Conservation (phyloP, 352 stramenopile genomes). For the Phytophthora pluvialis region DNA sequence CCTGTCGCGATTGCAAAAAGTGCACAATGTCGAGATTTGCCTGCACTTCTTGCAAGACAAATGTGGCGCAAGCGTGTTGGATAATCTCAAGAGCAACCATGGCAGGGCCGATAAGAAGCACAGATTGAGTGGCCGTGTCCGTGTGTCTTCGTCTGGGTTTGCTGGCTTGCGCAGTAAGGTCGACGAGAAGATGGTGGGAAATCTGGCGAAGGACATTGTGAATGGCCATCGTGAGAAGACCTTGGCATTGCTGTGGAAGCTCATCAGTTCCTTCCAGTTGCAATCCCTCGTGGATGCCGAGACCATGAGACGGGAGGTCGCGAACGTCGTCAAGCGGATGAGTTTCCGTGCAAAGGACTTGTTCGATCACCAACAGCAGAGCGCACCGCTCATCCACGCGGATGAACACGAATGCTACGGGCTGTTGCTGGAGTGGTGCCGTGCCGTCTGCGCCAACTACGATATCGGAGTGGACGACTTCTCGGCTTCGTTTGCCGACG, state of each 20-base stretch:
- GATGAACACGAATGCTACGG: conserved; percentile 64
- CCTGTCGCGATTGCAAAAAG: conserved; percentile 94
- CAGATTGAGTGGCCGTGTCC: conserved; percentile 31
- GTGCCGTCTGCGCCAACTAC: conserved; percentile 93
- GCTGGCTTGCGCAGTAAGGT: conserved; percentile 54
- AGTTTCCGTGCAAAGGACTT: conserved; percentile 72
- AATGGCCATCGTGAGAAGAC: conserved; percentile 95
- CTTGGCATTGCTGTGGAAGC: conserved; percentile 94
- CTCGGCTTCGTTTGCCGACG: conserved; percentile 94
- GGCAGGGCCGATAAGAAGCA: conserved; percentile 17
- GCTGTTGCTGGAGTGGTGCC: conserved; percentile 92
- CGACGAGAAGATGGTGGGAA: conserved; percentile 64
- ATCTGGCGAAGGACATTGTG: conserved; percentile 94
- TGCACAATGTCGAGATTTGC: conserved; percentile 96
- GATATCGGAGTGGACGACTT: conserved; percentile 89
- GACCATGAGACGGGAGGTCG: conserved; percentile 82
- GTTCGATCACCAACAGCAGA: conserved; percentile 52
- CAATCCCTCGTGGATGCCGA: conserved; percentile 82
- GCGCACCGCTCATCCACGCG: conserved; percentile 37
- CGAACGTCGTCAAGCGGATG: conserved; percentile 69
- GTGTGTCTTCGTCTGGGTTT: conserved; percentile 50
- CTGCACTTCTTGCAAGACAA: conserved; percentile 84
- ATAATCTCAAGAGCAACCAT: conserved; percentile 51
- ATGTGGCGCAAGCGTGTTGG: conserved; percentile 62
- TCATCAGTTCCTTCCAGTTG: conserved; percentile 93